Evolutionary conservation across 129 eudicot species (phyloP), one percentile per base, ranked within the genome.

Genomic region (Dittrichia graveolens): DNA sequence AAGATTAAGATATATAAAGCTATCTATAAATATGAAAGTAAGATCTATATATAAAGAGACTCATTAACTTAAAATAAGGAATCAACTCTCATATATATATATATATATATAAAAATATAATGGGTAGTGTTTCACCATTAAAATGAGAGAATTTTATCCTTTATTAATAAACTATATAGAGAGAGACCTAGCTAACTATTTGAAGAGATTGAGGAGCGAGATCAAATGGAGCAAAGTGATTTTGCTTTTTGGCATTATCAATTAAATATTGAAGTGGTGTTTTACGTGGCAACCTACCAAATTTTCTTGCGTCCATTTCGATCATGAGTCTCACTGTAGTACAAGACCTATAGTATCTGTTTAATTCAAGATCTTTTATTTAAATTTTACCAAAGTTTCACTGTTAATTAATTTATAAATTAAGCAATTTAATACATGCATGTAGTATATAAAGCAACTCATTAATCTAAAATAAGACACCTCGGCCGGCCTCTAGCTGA

Each of bases 191-290:
- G n/a, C n/a, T n/a, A n/a, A n/a, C n/a, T n/a, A n/a, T n/a, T n/a
- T 40, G n/a, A 54, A 42, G 16, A 78, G 59, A 71, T 78, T 41
- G 38, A 54, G 55, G 82, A 52, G 67, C 71, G 82, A 78, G 77
- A 71, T 71, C 38, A 0, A 71, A 77, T 78, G 82, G 82, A 78
- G 82, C 67, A 78, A 78, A 78, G 82, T 63, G 37, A 62, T 34
- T 78, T 78, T 71, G 44, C 82, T 78, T 78, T 78, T 50, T 31
- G 12, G 44, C 77, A 78, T 0, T 50, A 77, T 49, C 69, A 24
- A 24, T 24, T 24, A 46, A n/a, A n/a, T n/a, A 34, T 64, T 14
- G 8, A 72, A 78, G 72, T 78, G 81, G 72, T 62, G 12, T 24
- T 43, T 78, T 60, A 52, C 81, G 61, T 78, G 76, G 46, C 76